Base-by-base conservation (phyloP, 2,329 filamentous ascomycete genomes). In the Triangularia setosa region DNA sequence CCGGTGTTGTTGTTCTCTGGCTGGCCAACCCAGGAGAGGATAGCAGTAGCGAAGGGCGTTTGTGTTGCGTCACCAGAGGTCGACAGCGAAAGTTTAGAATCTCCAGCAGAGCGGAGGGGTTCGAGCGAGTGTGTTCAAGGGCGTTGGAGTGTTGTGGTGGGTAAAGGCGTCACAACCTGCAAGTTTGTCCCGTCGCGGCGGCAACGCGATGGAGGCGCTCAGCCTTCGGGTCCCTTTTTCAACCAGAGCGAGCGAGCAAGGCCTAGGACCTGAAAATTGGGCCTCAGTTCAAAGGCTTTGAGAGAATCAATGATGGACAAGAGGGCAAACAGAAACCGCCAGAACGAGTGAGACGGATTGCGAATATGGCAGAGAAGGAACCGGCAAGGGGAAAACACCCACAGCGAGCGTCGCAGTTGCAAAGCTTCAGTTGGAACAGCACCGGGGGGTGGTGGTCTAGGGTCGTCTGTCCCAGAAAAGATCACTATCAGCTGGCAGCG, bases 341-440 rank as follows among this genome's bases (percentile, higher is more conserved):
- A 81, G 78, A 87, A 80, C 84, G 85, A 88, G 79, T 84, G 85
- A 86, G 35, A 80, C 64, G 66, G 68, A 65, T 61, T 58, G 24
- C 23, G 54, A 40, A 18, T 62, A 25, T 58, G 61, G 40, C 24
- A 69, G 54, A 54, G 60, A 68, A 44, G 40, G 52, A 48, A 61
- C 55, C 53, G 54, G 52, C 48, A 55, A 24, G 56, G 53, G 40
- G 54, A 55, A 68, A 67, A 62, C 27, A 54, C 59, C 53, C 53
- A 60, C 61, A 67, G 35, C 58, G 57, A 52, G 53, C 61, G 65
- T 64, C 58, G 60, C 28, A 23, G 60, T 61, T 66, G 60, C 56
- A 53, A 30, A 57, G 56, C 48, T 48, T 57, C 23, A 21, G 58
- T 57, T 64, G 18, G 35, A 64, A 58, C 35, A 61, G 61, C 44